Percentiles rank a stretch among this genome's conserved stretches.
phyloP scores from a whole-genome alignment of 2,329 filamentous ascomycete genomes.

The Lecanicillium sp. region DNA sequence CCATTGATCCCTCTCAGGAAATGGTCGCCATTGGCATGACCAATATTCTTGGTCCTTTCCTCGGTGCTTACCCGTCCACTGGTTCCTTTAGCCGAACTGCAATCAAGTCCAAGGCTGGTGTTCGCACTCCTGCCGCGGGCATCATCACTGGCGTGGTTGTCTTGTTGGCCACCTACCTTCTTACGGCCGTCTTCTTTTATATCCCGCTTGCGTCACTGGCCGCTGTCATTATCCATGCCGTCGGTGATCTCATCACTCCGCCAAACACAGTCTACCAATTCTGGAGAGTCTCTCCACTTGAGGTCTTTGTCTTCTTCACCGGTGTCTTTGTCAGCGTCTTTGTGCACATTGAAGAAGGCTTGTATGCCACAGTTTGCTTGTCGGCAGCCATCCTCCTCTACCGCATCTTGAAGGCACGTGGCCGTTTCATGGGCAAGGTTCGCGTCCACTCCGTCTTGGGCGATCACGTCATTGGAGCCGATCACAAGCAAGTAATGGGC shows the following conservation, averaged over 20 bases:
- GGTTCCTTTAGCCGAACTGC: constrained; percentile 87
- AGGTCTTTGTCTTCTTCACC: constrained; percentile 77
- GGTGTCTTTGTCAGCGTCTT: constrained; percentile 81
- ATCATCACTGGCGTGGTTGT: constrained; percentile 78
- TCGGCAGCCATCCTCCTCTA: constrained; percentile 67
- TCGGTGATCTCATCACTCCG: constrained; percentile 76
- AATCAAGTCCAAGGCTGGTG: constrained; percentile 90
- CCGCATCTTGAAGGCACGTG: constrained; percentile 69
- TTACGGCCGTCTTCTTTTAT: constrained; percentile 80
- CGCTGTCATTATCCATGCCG: constrained; percentile 85
- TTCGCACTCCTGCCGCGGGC: constrained; percentile 78
- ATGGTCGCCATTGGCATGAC: constrained; percentile 68
- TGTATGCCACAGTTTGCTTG: constrained; percentile 69
- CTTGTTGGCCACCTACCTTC: constrained; percentile 73
- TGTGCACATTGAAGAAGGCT: constrained; percentile 71
- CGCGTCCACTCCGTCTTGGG: constrained; percentile 77
- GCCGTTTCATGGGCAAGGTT: constrained; percentile 70
- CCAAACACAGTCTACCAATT: constrained; percentile 81
- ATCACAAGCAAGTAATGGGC: constrained; percentile 32
- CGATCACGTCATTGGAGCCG: constrained; percentile 56
- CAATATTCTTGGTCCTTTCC: constrained; percentile 68
- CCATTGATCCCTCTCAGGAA: constrained; percentile 72
- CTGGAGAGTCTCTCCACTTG: constrained; percentile 75
- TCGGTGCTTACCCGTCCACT: constrained; percentile 77
- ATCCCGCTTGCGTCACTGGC: constrained; percentile 71